phyloP scores from a whole-genome alignment of 208 protist genomes.

The Leishmania amazonensis region DNA sequence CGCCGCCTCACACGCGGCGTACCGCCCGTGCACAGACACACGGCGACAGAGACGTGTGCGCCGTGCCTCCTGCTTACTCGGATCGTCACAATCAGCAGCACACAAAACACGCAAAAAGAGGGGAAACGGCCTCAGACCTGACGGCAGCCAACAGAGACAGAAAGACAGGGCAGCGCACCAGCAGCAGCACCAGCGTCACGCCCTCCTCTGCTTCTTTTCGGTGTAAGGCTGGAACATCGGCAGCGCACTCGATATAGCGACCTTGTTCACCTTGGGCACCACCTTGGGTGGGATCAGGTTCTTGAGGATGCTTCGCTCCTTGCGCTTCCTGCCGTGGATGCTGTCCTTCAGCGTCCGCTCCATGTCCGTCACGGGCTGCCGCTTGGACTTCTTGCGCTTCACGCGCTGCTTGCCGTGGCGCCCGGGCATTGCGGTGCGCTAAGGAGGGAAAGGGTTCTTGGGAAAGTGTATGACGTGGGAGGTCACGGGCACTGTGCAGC shows the following conservation, averaged over 20 bases:
- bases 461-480: background rate
- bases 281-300: slow-evolving; percentile 74
- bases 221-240: slow-evolving; percentile 78
- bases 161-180: background rate
- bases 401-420: slow-evolving; percentile 88
- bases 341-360: slow-evolving; percentile 88
- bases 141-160: background rate
- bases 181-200: background rate
- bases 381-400: slow-evolving; percentile 90
- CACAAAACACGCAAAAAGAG: background rate
- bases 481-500: background rate
- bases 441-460: background rate
- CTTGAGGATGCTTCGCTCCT: slow-evolving; percentile 83
- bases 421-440: slow-evolving; percentile 68
- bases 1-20: background rate
- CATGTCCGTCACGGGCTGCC: slow-evolving; percentile 80
- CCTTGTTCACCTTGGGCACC: slow-evolving; percentile 61
- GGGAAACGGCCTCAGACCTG: background rate
- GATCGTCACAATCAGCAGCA: background rate
- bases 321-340: slow-evolving; percentile 83
- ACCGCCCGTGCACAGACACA: background rate
- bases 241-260: slow-evolving; percentile 50
- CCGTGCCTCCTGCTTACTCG: background rate
- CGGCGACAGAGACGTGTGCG: background rate
- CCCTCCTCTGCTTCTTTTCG: background rate